Conservation (phyloP, 2,329 filamentous ascomycete species). For the Hansfordia pulvinata region DNA sequence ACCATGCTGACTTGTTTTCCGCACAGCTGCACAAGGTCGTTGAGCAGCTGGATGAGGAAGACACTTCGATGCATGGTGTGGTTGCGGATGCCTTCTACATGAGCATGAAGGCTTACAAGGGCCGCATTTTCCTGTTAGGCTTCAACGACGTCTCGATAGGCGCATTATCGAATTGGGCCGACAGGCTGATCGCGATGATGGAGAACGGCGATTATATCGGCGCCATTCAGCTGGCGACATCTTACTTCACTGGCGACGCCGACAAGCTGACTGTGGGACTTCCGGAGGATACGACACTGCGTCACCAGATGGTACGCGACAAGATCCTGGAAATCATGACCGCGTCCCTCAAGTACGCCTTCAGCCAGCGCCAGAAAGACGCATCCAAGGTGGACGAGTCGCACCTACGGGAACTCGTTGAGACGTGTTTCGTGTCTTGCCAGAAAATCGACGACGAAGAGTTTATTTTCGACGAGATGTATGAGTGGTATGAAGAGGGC, state of each 20-base stretch:
- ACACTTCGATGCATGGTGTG: slow-evolving; percentile 83
- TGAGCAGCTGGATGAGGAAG: slow-evolving; percentile 77
- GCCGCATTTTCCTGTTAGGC: slow-evolving; percentile 81
- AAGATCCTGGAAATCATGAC: slow-evolving; percentile 88
- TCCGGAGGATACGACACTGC: slow-evolving; percentile 63
- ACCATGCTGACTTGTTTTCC: slow-evolving; percentile 83
- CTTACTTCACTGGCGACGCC: slow-evolving; percentile 82
- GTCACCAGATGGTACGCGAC: slow-evolving; percentile 74
- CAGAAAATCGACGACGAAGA: slow-evolving; percentile 64
- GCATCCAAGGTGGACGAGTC: slow-evolving; percentile 30
- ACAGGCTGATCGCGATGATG: slow-evolving; percentile 85
- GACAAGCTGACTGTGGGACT: slow-evolving; percentile 90
- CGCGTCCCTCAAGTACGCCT: slow-evolving; percentile 81
- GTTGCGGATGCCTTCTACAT: slow-evolving; percentile 96
- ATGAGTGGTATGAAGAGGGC: slow-evolving; percentile 76
- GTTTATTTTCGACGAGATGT: slow-evolving; percentile 84
- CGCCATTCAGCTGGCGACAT: slow-evolving; percentile 79
- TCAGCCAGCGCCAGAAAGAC: slow-evolving; percentile 48
- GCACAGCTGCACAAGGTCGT: slow-evolving; percentile 72
- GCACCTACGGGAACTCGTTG: slow-evolving; percentile 64
- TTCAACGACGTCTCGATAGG: slow-evolving; percentile 88
- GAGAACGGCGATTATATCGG: slow-evolving; percentile 92
- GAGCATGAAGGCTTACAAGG: slow-evolving; percentile 94
- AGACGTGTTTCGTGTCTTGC: slow-evolving; percentile 74
- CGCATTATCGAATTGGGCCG: slow-evolving; percentile 91